Conservation (phyloP, 2,329 filamentous ascomycete genomes). For the Aspergillus clavatus region DNA sequence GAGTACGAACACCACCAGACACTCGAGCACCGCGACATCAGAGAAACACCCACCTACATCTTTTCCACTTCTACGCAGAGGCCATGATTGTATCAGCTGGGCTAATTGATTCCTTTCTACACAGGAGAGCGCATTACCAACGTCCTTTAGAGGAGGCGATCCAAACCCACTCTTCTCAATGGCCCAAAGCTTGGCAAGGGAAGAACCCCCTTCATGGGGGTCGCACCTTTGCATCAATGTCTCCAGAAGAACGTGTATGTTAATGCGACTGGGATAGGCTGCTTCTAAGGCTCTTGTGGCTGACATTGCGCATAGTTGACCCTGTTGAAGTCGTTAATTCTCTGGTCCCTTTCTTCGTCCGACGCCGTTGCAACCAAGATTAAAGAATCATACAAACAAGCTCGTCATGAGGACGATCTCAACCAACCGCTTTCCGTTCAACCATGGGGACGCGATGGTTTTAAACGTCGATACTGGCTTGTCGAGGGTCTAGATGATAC, state of each 20-base stretch:
- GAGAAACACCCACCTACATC: too few relatives aligned
- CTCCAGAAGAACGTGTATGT: slow-evolving; percentile 71
- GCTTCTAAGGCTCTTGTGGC: slow-evolving; percentile 3
- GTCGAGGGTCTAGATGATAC: slow-evolving; percentile 94
- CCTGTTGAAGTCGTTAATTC: slow-evolving; percentile 72
- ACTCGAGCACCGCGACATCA: not conserved
- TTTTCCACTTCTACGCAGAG: slow-evolving; percentile 6
- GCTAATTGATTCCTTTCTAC: slow-evolving; percentile 26
- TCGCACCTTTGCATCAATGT: slow-evolving; percentile 76
- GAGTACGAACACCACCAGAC: slow-evolving; percentile 63
- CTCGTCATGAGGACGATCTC: slow-evolving; percentile 68
- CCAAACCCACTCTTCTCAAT: slow-evolving; percentile 77
- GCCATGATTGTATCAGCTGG: slow-evolving; percentile 10
- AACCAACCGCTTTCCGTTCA: slow-evolving; percentile 89
- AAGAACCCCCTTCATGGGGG: slow-evolving; percentile 78
- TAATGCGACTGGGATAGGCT: slow-evolving; percentile 3
- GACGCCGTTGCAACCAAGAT: slow-evolving; percentile 76
- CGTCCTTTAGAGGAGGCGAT: slow-evolving; percentile 93
- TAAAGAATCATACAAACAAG: slow-evolving; percentile 82
- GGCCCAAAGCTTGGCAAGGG: slow-evolving; percentile 77
- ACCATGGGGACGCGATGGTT: slow-evolving; percentile 82
- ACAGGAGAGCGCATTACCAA: slow-evolving; percentile 83
- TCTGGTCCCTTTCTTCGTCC: slow-evolving; percentile 87
- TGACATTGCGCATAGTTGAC: slow-evolving; percentile 57
- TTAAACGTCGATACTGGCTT: slow-evolving; percentile 89